Base-by-base conservation (phyloP, 2,329 filamentous ascomycete species). In the Fusarium camptoceras region DNA sequence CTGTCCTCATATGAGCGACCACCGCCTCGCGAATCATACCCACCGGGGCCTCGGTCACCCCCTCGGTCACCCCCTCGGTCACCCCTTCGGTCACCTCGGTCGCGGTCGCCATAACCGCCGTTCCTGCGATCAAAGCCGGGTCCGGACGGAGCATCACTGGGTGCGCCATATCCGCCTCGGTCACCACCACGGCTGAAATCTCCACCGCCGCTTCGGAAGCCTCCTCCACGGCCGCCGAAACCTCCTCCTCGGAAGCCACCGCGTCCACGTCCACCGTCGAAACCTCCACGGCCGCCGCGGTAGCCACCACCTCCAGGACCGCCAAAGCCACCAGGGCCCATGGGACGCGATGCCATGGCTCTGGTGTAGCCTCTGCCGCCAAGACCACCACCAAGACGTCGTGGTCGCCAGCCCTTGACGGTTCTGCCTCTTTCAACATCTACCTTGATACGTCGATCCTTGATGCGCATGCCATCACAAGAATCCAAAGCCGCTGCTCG, bases 341-440 rank as follows among this genome's bases (percentile, higher is more conserved):
- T 91, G 69, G 93, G 93, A 55, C 93, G 89, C 37, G 91, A 85
- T 53, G 91, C 88, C 70, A 89, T 85, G 18, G 91, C 89, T 81
- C 95, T 97, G 60, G 95, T 98, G 81, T 98, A 98, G 70, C 93
- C 92, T 75, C 96, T 91, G 47, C 95, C 95, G 68, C 96, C 96
- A 5, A 98, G 88, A 48, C 96, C 96, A 71, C 96, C 96, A 61
- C 95, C 96, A 55, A 97, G 91, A 70, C 96, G 91, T 73, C 93
- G 91, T 66, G 96, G 96, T 77, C 93, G 92, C 96, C 96, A 99
- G 50, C 92, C 94, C 77, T 93, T 92, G 42, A 98, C 94, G 31
- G 96, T 98, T 74, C 96, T 92, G 73, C 96, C 96, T 77, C 96
- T 91, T 83, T 99, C 96, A 66, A 98, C 95, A 78, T 99, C 96